Conservation (phyloP, 2,329 filamentous ascomycete species). For the Phoma herbarum region DNA sequence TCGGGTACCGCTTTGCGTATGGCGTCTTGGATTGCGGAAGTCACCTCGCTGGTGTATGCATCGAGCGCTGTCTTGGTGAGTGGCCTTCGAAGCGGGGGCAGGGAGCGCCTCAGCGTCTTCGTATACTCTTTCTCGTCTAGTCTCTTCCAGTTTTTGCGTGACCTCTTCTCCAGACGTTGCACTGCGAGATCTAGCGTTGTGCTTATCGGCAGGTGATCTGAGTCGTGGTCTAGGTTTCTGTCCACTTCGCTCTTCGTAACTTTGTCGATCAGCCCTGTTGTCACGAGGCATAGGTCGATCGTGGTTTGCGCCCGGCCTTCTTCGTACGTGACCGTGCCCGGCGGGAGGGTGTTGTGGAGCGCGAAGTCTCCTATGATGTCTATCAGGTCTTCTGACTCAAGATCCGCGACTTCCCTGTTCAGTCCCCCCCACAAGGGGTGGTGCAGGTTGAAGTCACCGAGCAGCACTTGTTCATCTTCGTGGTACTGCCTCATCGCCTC, state of each 20-base stretch:
- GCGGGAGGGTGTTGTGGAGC: not conserved
- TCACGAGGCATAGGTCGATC: not conserved
- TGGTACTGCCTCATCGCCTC: not conserved
- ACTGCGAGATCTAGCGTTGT: too few species aligned
- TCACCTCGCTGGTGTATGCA: not conserved
- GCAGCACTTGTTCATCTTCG: not conserved
- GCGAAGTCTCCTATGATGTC: not conserved
- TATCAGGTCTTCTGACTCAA: not conserved
- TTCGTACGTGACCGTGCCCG: not conserved
- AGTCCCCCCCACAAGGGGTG: not conserved
- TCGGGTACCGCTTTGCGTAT: not conserved
- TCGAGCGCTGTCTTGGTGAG: not conserved
- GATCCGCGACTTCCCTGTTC: too few species aligned
- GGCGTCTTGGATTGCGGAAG: not conserved
- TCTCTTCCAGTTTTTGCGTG: not conserved
- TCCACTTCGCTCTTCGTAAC: not conserved
- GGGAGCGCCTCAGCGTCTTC: not conserved
- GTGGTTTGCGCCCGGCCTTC: too few species aligned
- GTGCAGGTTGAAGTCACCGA: conserved; percentile 1
- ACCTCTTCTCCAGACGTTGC: too few species aligned
- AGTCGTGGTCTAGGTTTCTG: not conserved
- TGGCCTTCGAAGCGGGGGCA: not conserved
- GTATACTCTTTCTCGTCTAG: not conserved
- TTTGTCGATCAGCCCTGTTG: not conserved
- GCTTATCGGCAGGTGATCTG: too few species aligned